Conservation (phyloP, 176 grass and related monocot genomes). For the Paspalum notatum region DNA sequence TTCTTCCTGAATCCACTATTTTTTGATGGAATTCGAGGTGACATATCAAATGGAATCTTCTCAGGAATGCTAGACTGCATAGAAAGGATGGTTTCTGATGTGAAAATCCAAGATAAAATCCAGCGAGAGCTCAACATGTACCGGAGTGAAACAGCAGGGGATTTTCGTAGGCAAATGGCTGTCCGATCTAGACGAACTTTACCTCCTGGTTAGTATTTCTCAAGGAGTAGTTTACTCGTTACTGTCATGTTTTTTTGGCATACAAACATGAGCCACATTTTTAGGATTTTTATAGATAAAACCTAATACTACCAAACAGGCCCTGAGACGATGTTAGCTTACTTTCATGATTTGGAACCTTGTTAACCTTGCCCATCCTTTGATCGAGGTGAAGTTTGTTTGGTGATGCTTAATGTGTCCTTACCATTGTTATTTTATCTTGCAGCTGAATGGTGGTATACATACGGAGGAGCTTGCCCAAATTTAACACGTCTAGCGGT, state of each 20-base stretch:
- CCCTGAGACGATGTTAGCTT: background rate
- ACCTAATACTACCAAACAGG: background rate
- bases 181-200: constrained; percentile 76
- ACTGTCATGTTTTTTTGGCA: background rate
- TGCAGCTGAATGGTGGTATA: constrained; percentile 96
- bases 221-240: background rate
- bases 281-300: background rate
- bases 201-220: constrained; percentile 73
- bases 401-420: background rate
- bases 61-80: constrained; percentile 89
- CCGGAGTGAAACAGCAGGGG: constrained; percentile 65
- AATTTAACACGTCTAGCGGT: constrained; percentile 74
- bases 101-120: constrained; percentile 90
- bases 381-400: constrained; percentile 28
- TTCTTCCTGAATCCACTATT: constrained; percentile 90
- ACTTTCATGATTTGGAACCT: background rate
- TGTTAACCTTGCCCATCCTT: background rate
- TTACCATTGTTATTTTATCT: constrained; percentile 31
- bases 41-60: constrained; percentile 73
- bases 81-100: constrained; percentile 82
- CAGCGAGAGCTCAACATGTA: constrained; percentile 87
- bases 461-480: constrained; percentile 81
- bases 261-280: constrained; percentile 14
- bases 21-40: constrained; percentile 75
- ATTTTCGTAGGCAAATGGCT: constrained; percentile 94